These are phyloP conservation scores for Acer yangbiense DNA, from an alignment of 345 rosid genomes.

Conservation along the genomic window DNA sequence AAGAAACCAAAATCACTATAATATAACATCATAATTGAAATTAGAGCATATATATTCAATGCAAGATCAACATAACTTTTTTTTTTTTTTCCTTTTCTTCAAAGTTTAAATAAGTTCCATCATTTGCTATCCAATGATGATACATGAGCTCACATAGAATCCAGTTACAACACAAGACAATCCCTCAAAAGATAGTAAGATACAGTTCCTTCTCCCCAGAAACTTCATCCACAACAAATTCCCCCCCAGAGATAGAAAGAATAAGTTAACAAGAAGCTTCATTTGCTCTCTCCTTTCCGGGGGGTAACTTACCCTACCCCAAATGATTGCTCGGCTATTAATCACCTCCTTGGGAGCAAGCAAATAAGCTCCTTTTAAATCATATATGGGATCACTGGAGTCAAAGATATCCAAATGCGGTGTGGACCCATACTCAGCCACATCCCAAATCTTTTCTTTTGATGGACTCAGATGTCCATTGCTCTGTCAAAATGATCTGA, in stretches of 20 bases:
- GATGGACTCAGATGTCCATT: background rate
- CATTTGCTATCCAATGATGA: background rate
- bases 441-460: background rate
- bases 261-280: background rate
- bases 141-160: background rate
- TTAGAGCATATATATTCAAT: too few species aligned
- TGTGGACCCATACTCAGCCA: background rate
- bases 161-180: background rate
- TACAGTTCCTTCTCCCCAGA: background rate
- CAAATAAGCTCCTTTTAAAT: background rate
- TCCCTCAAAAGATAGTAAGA: background rate
- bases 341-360: background rate
- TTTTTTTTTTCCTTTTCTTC: background rate
- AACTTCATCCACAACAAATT: background rate
- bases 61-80: background rate
- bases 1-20: background rate
- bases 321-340: background rate
- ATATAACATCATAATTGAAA: background rate
- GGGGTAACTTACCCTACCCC: background rate
- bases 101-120: background rate
- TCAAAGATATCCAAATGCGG: background rate
- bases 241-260: background rate
- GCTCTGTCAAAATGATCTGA: background rate
- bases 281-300: background rate
- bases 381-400: background rate